Evolutionary conservation across 2,329 filamentous ascomycete genomes (phyloP), one percentile per base, ranked within the genome.

Genomic region (Aureobasidium sp.): DNA sequence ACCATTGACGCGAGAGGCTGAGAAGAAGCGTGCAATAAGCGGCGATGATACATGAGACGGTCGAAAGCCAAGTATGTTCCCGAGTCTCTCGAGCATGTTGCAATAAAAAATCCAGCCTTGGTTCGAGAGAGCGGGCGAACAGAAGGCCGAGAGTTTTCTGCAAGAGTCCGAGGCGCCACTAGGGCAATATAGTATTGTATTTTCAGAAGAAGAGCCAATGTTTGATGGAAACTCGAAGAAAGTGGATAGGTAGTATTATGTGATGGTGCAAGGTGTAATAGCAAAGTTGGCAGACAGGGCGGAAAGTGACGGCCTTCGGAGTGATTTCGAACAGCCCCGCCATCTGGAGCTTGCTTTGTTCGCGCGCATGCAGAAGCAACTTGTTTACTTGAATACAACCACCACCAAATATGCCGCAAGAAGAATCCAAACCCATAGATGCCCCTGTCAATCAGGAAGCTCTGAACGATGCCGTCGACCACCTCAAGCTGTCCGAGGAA

Each of bases 361-460:
- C n/a, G 21, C 50, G 37, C 50, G 10, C 27, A 52, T 52, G 25
- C 11, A 32, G 21, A 42, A 54, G 21, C 32, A 3, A 42, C 50
- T 54, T 54, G 50, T 54, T 54, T 41, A 54, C 27, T 42, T 3
- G 21, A 21, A 21, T 1, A 21, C 27, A n/a, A 21, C 37, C 2
- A 13, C 9, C 57, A 62, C 21, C 21, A 21, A 21, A 59, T 49
- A 80, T 81, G 77, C 77, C 82, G 68, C 71, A 78, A 50, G 81
- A 87, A 72, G 82, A 86, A 71, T 87, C 86, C 48, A 89, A 88
- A 69, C 78, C 81, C 61, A 77, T 81, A 64, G 84, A 86, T 63
- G 76, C 78, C 65, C 71, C 76, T 63, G 73, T 75, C 66, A 78
- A 79, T 68, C 78, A 81, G 66, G 76, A 80, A 66, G 76, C 76